A percentile compares a stretch with the other conserved stretches of the same genome.
Evolutionary conservation across 805 yeast species (phyloP).

Genomic region (Tetrapisispora pingtungensis): DNA sequence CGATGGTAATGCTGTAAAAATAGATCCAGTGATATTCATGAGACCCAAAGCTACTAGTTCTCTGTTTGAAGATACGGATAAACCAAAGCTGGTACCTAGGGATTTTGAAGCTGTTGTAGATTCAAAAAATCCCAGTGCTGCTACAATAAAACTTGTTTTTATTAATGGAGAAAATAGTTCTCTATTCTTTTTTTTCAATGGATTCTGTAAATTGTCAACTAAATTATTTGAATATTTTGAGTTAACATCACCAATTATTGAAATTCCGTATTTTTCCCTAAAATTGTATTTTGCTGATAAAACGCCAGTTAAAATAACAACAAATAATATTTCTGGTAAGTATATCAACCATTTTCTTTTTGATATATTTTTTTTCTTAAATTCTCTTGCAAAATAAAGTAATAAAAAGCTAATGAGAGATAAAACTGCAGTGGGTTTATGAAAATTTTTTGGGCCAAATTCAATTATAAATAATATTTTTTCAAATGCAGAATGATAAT

Average conservation of each 20-base stretch:
- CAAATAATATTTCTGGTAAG: conserved; percentile 76
- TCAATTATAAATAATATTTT: conserved; percentile 49
- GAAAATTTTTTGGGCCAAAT: conserved; percentile 37
- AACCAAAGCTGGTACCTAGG: conserved; percentile 60
- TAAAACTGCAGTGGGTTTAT: conserved; percentile 51
- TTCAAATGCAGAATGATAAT: conserved; percentile 60
- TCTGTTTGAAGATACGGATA: conserved; percentile 66
- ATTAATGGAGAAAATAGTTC: conserved; percentile 45
- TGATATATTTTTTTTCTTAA: conserved; percentile 31
- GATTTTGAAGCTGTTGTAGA: conserved; percentile 89
- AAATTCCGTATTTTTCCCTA: conserved; percentile 43
- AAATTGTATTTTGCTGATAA: conserved; percentile 41
- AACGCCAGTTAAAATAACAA: conserved; percentile 53
- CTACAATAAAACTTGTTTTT: conserved; percentile 65
- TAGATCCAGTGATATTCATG: conserved; percentile 53
- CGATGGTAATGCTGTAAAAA: conserved; percentile 66
- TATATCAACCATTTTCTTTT: conserved; percentile 41
- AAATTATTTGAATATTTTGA: conserved; percentile 35
- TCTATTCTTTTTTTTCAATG: conserved; percentile 40
- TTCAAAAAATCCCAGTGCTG: conserved; percentile 84
- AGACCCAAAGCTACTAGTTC: conserved; percentile 85
- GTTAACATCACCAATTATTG: conserved; percentile 56
- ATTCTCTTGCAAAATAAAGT: conserved; percentile 33
- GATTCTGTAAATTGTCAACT: conserved; percentile 37
- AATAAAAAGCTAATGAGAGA: conserved; percentile 43